Conservation (phyloP, 169 alveolate genomes). For the Eimeria acervulina region DNA sequence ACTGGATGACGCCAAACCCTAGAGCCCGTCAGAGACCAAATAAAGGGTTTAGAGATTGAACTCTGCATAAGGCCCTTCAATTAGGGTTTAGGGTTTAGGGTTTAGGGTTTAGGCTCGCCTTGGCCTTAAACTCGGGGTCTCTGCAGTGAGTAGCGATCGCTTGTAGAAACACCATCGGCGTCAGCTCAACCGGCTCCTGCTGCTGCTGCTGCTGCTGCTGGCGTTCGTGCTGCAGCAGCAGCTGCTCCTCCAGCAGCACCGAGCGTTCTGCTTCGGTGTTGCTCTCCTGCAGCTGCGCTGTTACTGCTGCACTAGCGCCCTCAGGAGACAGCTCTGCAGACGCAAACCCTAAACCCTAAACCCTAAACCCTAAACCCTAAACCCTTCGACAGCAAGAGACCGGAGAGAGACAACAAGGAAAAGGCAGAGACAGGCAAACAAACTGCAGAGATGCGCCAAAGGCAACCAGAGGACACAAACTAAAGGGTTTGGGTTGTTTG, state of each 20-base stretch:
- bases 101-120: neutral
- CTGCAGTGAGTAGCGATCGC: neutral
- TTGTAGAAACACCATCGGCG: neutral
- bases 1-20: neutral
- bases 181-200: neutral
- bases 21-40: neutral
- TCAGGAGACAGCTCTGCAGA: neutral
- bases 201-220: neutral
- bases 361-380: conserved; percentile 35
- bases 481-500: too few relatives aligned
- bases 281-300: conserved; percentile 22
- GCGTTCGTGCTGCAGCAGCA: too few relatives aligned
- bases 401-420: too few relatives aligned
- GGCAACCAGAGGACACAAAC: too few relatives aligned
- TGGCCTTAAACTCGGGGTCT: neutral
- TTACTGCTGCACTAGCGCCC: neutral
- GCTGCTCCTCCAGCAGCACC: neutral
- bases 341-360: conserved; percentile 53
- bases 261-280: neutral
- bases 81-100: conserved; percentile 29
- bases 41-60: neutral
- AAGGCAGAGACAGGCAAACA: too few relatives aligned
- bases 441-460: too few relatives aligned
- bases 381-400: too few relatives aligned
- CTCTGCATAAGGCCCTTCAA: neutral